Conservation (phyloP, 495 filamentous ascomycete genomes). For the Podospora anserina region DNA sequence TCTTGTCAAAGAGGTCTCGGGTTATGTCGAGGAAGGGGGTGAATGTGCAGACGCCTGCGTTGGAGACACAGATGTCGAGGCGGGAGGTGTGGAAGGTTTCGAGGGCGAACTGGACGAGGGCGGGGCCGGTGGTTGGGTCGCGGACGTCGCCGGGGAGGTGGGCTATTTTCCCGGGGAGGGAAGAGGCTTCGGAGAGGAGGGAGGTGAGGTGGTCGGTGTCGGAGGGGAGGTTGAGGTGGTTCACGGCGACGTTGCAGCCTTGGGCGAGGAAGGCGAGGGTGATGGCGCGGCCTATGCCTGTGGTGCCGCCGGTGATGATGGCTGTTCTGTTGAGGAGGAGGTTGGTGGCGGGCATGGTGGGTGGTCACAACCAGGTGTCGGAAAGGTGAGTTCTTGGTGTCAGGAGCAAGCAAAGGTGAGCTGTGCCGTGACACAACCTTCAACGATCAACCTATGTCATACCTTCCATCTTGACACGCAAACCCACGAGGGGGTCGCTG, state of each 20-base stretch:
- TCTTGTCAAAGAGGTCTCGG: conserved; percentile 59
- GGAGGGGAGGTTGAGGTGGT: conserved; percentile 60
- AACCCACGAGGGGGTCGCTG: not conserved
- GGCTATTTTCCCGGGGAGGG: conserved; percentile 49
- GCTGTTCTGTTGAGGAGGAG: conserved; percentile 66
- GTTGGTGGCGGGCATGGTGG: conserved; percentile 41
- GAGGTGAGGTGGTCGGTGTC: conserved; percentile 54
- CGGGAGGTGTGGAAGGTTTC: conserved; percentile 50
- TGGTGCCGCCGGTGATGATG: conserved; percentile 73
- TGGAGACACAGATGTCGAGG: conserved; percentile 80
- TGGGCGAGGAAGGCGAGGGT: conserved; percentile 67
- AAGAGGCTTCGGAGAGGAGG: conserved; percentile 51
- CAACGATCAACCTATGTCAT: not conserved
- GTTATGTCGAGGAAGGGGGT: conserved; percentile 73
- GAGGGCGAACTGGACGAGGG: conserved; percentile 57
- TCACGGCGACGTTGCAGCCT: conserved; percentile 65
- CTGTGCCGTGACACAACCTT: not conserved
- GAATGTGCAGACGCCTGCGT: conserved; percentile 84
- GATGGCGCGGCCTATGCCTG: conserved; percentile 75
- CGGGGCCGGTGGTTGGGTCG: conserved; percentile 57
- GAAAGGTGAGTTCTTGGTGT: not conserved
- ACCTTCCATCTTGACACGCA: not conserved
- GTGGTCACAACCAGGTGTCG: no score
- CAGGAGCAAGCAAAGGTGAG: not conserved
- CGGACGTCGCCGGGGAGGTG: conserved; percentile 65